phyloP scores from a whole-genome alignment of 306 rosid genomes.

The Inga laurina region DNA sequence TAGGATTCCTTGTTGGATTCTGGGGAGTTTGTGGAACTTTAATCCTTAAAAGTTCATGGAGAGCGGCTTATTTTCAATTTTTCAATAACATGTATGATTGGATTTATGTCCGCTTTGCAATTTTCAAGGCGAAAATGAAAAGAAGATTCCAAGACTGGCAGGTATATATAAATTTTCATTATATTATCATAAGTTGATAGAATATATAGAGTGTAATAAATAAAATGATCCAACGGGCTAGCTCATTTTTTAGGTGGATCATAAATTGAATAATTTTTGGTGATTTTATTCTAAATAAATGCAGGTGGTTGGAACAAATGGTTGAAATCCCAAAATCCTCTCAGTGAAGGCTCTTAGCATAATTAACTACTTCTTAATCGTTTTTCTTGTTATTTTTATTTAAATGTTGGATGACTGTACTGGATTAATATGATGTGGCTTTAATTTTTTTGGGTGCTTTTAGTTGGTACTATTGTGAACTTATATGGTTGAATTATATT shows the following conservation, averaged over 20 bases:
- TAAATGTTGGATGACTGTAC: not conserved
- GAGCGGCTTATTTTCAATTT: not conserved
- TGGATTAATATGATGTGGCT: no score
- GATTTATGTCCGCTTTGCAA: not conserved
- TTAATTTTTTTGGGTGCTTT: no score
- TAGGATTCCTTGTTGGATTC: not conserved
- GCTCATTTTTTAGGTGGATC: not conserved
- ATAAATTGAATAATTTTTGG: no score
- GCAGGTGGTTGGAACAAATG: not conserved
- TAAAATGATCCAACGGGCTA: not conserved
- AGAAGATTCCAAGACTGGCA: not conserved
- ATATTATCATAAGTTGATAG: not conserved
- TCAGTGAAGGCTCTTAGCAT: not conserved
- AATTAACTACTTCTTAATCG: no score
- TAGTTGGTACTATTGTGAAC: no score
- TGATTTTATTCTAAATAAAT: not conserved
- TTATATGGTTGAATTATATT: no score
- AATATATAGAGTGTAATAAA: not conserved
- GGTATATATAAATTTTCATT: not conserved
- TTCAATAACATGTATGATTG: not conserved
- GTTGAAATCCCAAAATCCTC: not conserved
- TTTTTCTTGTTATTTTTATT: not conserved
- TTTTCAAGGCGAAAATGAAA: not conserved
- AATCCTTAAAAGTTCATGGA: not conserved
- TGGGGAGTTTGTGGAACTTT: not conserved